Base-by-base conservation (phyloP, 345 rosid genomes). In the Physaria fendleri region DNA sequence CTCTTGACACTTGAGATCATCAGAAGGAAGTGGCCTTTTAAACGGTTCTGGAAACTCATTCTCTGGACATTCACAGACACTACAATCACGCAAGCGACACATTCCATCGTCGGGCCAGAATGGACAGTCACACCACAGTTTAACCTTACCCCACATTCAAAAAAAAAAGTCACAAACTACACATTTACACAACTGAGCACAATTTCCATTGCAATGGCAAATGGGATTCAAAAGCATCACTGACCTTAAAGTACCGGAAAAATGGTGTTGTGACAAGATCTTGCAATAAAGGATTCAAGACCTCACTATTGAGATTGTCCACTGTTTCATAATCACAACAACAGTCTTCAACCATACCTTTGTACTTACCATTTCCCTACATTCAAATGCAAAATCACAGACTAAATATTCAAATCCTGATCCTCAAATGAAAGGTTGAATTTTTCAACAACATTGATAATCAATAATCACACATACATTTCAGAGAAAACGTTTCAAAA, bases 31-130 rank as follows among this genome's bases (percentile, higher is more conserved):
- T n/a, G n/a, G n/a, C n/a, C n/a, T n/a, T n/a, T n/a, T n/a, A n/a
- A n/a, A n/a, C n/a, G n/a, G n/a, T n/a, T n/a, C n/a, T n/a, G n/a
- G n/a, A n/a, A n/a, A n/a, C n/a, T 94, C 99, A 59, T 54, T 84
- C 54, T 94, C 96, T 21, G 96, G 97, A 74, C 97, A 94, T 64
- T 90, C 99, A 68, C 97, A 90, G 30, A 94, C 96, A 51, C 97
- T 90, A 66, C 99, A 94, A 77, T 94, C 96, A 71, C 95, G 81
- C 74, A 94, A 74, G 43, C 72, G 88, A 64, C 97, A 94, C 99
- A 94, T 90, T 45, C 96, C 87, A 74, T 93, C 97, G 69, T 86
- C 97, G 1, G 86, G 95, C 99, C 95, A 86, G 76, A 87, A 86
- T 16, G 94, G 97, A 73, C 99, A 94, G 63, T 94, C 85, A 79